A percentile compares a stretch with the other conserved stretches of the same genome.
Evolutionary conservation across 345 rosid species (phyloP).

Genomic region (Theobroma cacao): DNA sequence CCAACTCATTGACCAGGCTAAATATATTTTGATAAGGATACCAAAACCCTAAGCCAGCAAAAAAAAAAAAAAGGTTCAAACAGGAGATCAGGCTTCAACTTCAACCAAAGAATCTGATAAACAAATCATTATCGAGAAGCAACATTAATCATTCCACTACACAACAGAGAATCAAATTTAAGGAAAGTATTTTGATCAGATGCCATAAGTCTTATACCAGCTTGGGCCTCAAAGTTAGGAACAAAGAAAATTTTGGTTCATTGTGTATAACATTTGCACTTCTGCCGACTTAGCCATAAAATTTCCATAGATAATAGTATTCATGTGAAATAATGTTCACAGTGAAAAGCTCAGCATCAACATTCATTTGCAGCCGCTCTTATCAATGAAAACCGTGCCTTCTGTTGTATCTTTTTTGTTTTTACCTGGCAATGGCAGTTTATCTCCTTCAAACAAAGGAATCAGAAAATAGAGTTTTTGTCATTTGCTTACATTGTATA

Average conservation of each 20-base stretch:
- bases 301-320: not conserved
- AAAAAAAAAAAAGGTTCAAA: not conserved
- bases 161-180: not conserved
- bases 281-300: not conserved
- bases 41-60: slow-evolving; percentile 47
- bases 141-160: not conserved
- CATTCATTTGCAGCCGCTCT: not conserved
- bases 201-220: not conserved
- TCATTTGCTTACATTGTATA: not conserved
- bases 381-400: not conserved
- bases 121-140: not conserved
- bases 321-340: not conserved
- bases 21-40: slow-evolving; percentile 53
- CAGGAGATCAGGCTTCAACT: slow-evolving; percentile 4
- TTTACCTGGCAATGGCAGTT: not conserved
- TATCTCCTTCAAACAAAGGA: not conserved
- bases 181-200: not conserved
- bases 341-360: not conserved
- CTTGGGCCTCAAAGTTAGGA: not conserved
- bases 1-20: slow-evolving; percentile 48
- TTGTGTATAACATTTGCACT: not conserved
- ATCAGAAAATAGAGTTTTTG: not conserved
- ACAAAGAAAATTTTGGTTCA: not conserved
- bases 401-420: not conserved
- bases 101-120: not conserved